Base-by-base conservation (phyloP, 306 rosid genomes). In the Crataegus laevigata region DNA sequence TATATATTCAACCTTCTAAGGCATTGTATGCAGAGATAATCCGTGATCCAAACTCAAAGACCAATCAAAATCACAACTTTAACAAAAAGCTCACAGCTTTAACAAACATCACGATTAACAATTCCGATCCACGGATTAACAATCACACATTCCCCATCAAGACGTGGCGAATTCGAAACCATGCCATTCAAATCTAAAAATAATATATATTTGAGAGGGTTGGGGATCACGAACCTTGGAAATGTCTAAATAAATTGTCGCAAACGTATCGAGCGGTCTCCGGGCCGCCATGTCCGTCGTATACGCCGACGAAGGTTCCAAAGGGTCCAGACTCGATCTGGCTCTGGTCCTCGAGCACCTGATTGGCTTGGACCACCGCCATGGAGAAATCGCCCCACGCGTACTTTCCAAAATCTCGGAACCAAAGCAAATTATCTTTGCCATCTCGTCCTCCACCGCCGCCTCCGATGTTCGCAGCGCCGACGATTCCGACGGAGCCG, bases 291-390 rank as follows among this genome's bases (percentile, higher is more conserved):
- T 93, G 98, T 26, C 98, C 98, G 61, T 93, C 98, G 66, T 90
- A 90, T 64, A 93, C 86, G n/a, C 98, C 98, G 47, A 93, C 83
- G 71, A 90, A 93, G 45, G 98, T 85, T 11, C 98, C 98, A 25
- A 86, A 83, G 4, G 96, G 86, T 0, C 96, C 98, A 13, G 98
- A 93, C 86, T 93, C 85, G 84, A 93, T 86, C 90, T 93, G 98
- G 66, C 93, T 78, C 79, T 89, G 94, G 81, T 93, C 98, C 80
- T 93, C 98, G 13, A 93, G 96, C 19, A 89, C 90, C 76, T 82
- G 98, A 76, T 93, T 93, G 50, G 94, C 98, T 75, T 93, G 98
- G 45, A 93, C 93, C 4, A 87, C 96, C 3, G 96, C 94, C 94
- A 93, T 86, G 58, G 98, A 93, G 73, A 89, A 93, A 3, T 90